A percentile compares a stretch with the other conserved stretches of the same genome.
Conservation (phyloP, 164 flowering plant species). For the Umbellularia californica region DNA sequence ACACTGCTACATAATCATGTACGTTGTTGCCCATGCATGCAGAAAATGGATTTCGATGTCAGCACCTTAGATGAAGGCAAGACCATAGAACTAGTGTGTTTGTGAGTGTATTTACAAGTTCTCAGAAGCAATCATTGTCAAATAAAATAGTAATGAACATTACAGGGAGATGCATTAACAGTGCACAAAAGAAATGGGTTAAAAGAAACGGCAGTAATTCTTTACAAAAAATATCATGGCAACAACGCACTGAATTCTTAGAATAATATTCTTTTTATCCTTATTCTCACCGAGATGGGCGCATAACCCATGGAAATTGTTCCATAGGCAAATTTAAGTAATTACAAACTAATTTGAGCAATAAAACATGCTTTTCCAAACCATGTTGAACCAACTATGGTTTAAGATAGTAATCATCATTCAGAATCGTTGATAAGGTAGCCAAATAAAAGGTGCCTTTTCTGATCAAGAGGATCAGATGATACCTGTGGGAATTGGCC, state of each 20-base stretch:
- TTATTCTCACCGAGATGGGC: too few relatives aligned
- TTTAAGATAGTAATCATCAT: background rate
- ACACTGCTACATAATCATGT: background rate
- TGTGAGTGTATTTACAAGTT: background rate
- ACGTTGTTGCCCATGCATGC: background rate
- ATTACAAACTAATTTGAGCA: background rate
- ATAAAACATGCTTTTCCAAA: background rate
- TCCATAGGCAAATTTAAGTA: background rate
- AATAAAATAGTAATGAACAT: too few relatives aligned
- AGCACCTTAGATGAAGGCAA: background rate
- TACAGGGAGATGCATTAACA: background rate
- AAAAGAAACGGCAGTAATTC: background rate
- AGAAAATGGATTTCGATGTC: background rate
- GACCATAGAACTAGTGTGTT: background rate
- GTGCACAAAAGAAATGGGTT: background rate
- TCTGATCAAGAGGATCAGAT: background rate
- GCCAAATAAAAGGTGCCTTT: background rate
- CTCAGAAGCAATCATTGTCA: background rate
- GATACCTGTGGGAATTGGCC: constrained; percentile 65
- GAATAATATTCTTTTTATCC: too few relatives aligned
- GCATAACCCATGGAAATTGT: background rate
- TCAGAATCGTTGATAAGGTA: background rate
- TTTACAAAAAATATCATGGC: too few relatives aligned
- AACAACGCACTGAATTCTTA: too few relatives aligned
- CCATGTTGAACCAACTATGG: background rate